phyloP scores from a whole-genome alignment of 169 alveolate genomes.

The Plasmodium fragile region DNA sequence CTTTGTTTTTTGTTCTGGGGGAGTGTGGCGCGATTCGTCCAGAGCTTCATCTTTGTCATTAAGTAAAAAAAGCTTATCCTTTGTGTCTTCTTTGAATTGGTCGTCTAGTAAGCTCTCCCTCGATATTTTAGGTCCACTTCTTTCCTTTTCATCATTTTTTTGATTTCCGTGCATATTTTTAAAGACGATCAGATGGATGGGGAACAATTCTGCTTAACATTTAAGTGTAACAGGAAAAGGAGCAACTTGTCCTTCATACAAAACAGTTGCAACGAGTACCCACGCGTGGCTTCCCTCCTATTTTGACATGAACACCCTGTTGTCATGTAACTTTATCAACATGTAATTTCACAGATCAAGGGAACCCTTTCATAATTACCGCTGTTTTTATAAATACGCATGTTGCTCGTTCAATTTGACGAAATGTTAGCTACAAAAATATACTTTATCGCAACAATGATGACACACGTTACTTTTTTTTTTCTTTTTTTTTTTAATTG shows the following conservation, averaged over 20 bases:
- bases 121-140: neutral
- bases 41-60: conserved; percentile 14
- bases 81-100: conserved; percentile 19
- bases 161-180: conserved; percentile 24
- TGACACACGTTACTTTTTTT: neutral
- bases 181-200: neutral
- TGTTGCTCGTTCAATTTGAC: neutral
- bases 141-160: conserved; percentile 7
- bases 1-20: conserved; percentile 13
- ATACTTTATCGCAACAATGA: neutral
- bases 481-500: neutral
- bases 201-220: neutral
- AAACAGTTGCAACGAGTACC: neutral
- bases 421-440: neutral
- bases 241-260: neutral
- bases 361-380: neutral
- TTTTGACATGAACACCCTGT: neutral
- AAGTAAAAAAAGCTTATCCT: conserved; percentile 29
- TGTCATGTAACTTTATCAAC: neutral
- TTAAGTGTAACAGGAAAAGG: neutral
- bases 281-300: neutral
- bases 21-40: neutral
- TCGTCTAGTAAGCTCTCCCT: conserved; percentile 73
- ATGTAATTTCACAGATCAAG: neutral
- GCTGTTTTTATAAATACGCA: neutral